Evolutionary conservation across 441 rosid species (phyloP), one percentile per base, ranked within the genome.

Genomic region (Cnidoscolus chayamansa): DNA sequence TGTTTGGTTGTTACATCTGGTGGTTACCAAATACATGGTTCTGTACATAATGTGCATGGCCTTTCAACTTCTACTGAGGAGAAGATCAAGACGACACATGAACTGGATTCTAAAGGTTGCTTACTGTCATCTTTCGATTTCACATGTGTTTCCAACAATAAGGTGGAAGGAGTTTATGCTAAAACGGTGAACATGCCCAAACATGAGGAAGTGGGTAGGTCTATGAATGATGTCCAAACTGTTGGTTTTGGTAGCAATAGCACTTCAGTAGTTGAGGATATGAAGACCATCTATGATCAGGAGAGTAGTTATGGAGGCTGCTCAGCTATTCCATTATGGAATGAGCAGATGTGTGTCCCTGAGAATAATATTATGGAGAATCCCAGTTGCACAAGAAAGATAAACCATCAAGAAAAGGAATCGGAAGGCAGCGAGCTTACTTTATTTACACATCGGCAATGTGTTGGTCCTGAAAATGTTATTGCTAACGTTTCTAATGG

Each of bases 401-500:
- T 75, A 66, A 58, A 73, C 10, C 56, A 66, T 68, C 69, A 54
- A 67, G 68, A 57, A 51, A 66, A 64, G 72, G 77, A 65, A 53
- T 67, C 81, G 17, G 77, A 78, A 70, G 65, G 67, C 35, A 43
- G 65, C 50, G 65, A 71, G 77, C 79, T 58, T 61, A 54, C 77
- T 75, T 70, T 76, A 55, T 74, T 71, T 76, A 77, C 82, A 43
- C 67, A 56, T 55, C 75, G 72, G 78, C 81, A 80, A 65, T 63
- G 45, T 3, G 59, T 75, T 73, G 68, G 70, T 35, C 66, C 67
- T n/a, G 63, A 78, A 76, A 74, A 70, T 65, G 65, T 64, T 67
- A 60, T 66, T 48, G 59, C 60, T 37, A 79, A 79, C 71, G 57
- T 65, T 68, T 78, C 82, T 73, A 53, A 48, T 47, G 73, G 48